Base-by-base conservation (phyloP, 805 yeast species). In the Wickerhamomyces subpelliculosus region DNA sequence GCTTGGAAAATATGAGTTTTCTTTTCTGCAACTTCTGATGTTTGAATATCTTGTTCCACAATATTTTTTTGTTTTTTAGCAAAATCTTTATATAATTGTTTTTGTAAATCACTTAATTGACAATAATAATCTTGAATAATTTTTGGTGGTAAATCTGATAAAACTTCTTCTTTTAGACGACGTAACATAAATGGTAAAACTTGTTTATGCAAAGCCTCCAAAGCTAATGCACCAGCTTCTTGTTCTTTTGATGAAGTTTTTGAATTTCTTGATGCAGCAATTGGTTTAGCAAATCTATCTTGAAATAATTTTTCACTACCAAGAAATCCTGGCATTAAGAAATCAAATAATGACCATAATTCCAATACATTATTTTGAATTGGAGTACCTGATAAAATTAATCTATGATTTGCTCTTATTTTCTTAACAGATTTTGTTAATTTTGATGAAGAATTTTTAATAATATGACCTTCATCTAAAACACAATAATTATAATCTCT, bases 61-160 rank as follows among this genome's bases (percentile, higher is more conserved):
- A 74, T 65, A 5, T 72, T 62, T 58, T 85, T 86, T 54, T 93
- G 97, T 55, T 84, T 85, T 51, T 73, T 78, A 9, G 93, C 88
- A 63, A 93, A 93, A 58, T 87, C 95, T 42, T 79, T 83, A 65
- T 93, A 94, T 34, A 93, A 67, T 49, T 80, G 83, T 53, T 81
- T 83, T 58, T 93, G 99, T 40, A 88, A 65, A 45, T 87, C 95
- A 49, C 95, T 86, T 45, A 94, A 69, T 48, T 93, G 97, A 65
- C 98, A 93, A 60, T 93, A 93, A 60, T 93, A 90, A 65, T 93
- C 99, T 60, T 93, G 99, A 48, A 93, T 93, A 50, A 94, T 93
- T 62, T 93, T 93, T 28, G 99, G 99, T 9, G 99, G 99, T 49
- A 93, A 69, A 58, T 93, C 99, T 1, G 94, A 83, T 38, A 93